Base-by-base conservation (phyloP, 1,139 yeast genomes). In the Candida tropicalis region DNA sequence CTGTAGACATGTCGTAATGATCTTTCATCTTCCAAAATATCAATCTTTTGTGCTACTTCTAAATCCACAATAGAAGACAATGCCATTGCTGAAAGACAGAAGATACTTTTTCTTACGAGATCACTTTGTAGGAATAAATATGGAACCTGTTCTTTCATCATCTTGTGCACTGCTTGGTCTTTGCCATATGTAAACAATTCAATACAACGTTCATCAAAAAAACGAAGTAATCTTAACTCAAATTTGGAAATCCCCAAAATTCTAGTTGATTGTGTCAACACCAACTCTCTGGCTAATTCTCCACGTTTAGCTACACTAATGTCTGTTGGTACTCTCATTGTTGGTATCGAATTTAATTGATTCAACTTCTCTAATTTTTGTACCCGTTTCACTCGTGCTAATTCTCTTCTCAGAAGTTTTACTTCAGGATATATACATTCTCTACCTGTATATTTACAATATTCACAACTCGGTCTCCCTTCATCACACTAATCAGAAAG, bases 401-500 rank as follows among this genome's bases (percentile, higher is more conserved):
- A 23, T 24, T 24, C 22, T 18, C 15, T 23, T 12, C 12, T 23
- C 24, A 23, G 31, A 5, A 13, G 16, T 9, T 13, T 27, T 12
- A 27, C 18, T 13, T 13, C 17, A 13, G 64, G 60, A 44, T 68
- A 69, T 2, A 53, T 47, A 47, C 75, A 70, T 15, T 47, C 46
- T 28, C 72, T 49, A 13, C 49, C 47, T 10, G 71, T 66, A 41
- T 65, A 65, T 3, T 37, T 39, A 45, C 75, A 69, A 48, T 70
- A 70, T 44, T 70, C 75, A 55, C 75, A 70, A 5, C 35, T 24
- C 2, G 76, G 76, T 43, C 55, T 57, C 2, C 46, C 59, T 43
- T 68, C 74, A 45, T 65, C 54, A 45, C 75, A 70, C 55, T 50
- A 22, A 18, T 22, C n/a, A 5, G 5, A 10, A 12, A 25, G n/a